A percentile compares a stretch with the other conserved stretches of the same genome.
Conservation (phyloP, 139 green algal genomes). For the Tetratostichococcus sp. region DNA sequence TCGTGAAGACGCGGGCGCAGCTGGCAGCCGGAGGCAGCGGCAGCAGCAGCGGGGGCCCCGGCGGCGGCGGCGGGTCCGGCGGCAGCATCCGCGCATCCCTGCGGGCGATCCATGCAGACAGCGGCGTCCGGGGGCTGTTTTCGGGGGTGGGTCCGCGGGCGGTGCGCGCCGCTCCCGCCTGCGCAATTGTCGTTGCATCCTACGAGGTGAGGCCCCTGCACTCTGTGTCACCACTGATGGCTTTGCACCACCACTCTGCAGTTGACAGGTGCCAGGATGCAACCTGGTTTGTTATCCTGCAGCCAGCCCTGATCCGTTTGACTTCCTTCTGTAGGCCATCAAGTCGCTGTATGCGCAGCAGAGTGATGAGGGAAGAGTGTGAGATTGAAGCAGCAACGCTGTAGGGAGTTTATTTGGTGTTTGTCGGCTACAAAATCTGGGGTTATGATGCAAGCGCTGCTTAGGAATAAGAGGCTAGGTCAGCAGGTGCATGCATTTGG, state of each 20-base stretch:
- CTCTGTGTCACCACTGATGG: background rate
- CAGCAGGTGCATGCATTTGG: too few species aligned
- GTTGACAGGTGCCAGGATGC: too few species aligned
- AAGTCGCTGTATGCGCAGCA: background rate
- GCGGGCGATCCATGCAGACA: slow-evolving; percentile 34
- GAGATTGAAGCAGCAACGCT: too few species aligned
- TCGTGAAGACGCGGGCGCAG: slow-evolving; percentile 91
- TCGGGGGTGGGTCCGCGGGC: slow-evolving; percentile 63
- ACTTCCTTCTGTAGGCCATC: background rate
- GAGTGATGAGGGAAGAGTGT: too few species aligned
- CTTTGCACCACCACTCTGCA: too few species aligned
- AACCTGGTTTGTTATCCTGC: too few species aligned
- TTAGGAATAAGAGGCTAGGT: too few species aligned
- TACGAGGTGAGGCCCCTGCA: slow-evolving; percentile 70
- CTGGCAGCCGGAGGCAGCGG: slow-evolving; percentile 11
- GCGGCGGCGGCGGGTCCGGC: background rate
- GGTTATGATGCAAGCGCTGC: too few species aligned
- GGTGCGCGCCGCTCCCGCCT: slow-evolving; percentile 72
- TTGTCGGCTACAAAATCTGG: too few species aligned
- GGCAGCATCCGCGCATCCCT: slow-evolving; percentile 23
- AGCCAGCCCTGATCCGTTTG: too few species aligned
- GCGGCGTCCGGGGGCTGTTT: slow-evolving; percentile 75
- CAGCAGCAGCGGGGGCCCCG: background rate
- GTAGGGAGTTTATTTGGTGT: too few species aligned
- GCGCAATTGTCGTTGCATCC: slow-evolving; percentile 80